Evolutionary conservation across 2,329 filamentous ascomycete genomes (phyloP), one percentile per base, ranked within the genome.

Genomic region (Meredithiella fracta): DNA sequence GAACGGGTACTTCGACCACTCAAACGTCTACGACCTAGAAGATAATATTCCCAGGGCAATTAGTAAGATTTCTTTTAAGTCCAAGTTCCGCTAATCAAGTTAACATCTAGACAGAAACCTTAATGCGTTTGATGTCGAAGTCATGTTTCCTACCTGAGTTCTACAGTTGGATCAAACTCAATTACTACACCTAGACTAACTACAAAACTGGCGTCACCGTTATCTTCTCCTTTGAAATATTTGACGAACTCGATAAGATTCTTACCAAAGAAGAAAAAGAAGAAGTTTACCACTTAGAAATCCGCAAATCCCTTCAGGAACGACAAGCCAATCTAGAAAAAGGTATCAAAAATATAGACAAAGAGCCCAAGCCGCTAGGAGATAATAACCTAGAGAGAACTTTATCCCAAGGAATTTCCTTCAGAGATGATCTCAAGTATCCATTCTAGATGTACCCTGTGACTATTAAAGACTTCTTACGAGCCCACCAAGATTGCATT

Each of bases 131-230:
- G 26, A 55, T 55, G 54, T 26, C 31, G 8, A 55, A 55, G 20
- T 4, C 23, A 34, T 51, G 54, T n/a, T 5, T 40, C 20, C 26
- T 9, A 6, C n/a, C 44, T 11, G 17, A 20, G 8, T 4, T 14
- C 3, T 55, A 55, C 34, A 38, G 20, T n/a, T 55, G 54, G 54
- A 17, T 40, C 9, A 55, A 55, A 31, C n/a, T 51, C 31, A 55
- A 55, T 31, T 26, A 50, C 29, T 55, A 42, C 25, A 51, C 54
- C 20, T 34, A 47, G 5, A 40, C 34, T 14, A 47, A 55, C 25
- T 25, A 40, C 17, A 7, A 51, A 11, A 51, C 44, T 2, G 47
- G 47, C n/a, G 25, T 20, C 15, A 55, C 54, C 14, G 31, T 40
- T 5, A 55, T 55, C 15, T 31, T 55, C 26, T 51, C 44, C 7